phyloP scores from a whole-genome alignment of 2,329 filamentous ascomycete genomes.

The Didymella pinodella region DNA sequence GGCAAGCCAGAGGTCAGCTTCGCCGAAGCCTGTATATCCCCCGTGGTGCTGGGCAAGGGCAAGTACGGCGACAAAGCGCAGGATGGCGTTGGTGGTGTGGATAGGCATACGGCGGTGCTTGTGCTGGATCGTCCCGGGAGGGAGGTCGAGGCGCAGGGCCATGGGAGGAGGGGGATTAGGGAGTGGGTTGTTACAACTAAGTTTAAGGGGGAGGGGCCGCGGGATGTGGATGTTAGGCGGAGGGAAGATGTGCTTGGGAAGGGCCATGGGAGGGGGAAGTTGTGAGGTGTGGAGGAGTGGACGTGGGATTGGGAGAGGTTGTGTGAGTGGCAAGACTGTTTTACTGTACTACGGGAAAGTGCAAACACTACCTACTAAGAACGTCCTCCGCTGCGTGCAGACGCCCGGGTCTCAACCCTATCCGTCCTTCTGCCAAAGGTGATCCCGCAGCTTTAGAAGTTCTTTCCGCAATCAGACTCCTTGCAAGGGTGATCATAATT shows the following conservation, averaged over 20 bases:
- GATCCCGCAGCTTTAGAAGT: too few species aligned
- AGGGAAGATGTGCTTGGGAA: conserved; percentile 56
- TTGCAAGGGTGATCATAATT: too few species aligned
- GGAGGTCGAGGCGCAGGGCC: conserved; percentile 61
- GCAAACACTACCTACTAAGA: too few species aligned
- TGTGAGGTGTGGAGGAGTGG: conserved; percentile 15
- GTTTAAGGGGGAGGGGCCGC: conserved; percentile 64
- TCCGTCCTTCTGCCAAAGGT: too few species aligned
- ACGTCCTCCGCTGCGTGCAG: too few species aligned
- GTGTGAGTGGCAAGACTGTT: too few species aligned
- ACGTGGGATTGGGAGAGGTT: too few species aligned
- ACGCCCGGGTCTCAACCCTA: too few species aligned
- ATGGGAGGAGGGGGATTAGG: conserved; percentile 58
- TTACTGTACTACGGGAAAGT: too few species aligned
- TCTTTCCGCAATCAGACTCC: too few species aligned
- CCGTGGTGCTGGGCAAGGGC: conserved; percentile 51
- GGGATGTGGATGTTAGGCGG: conserved; percentile 61
- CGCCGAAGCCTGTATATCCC: conserved; percentile 55
- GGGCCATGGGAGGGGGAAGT: conserved; percentile 22
- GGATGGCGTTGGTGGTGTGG: conserved; percentile 44
- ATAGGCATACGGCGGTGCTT: conserved; percentile 62
- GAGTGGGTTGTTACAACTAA: conserved; percentile 66
- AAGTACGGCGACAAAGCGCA: conserved; percentile 45
- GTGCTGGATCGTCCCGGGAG: conserved; percentile 63
- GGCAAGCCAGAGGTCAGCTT: conserved; percentile 50